Percentiles rank a stretch among this genome's conserved stretches.
phyloP scores from a whole-genome alignment of 1,284 basidiomycete species.

The Fistulinella cinereoalba region DNA sequence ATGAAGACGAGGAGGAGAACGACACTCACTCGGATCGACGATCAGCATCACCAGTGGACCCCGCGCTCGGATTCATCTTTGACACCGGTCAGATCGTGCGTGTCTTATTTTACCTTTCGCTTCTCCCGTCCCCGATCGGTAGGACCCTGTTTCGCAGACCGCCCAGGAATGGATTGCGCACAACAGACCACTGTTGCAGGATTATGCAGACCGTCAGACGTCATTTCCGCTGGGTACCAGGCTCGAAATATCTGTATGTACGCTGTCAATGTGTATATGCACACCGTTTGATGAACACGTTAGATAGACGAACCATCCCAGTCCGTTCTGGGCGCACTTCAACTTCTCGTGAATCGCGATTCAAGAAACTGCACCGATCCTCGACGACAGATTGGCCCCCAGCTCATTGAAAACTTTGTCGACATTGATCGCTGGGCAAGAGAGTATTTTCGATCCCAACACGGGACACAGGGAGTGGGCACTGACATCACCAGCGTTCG shows the following conservation, averaged over 20 bases:
- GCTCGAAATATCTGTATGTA: slow-evolving; percentile 25
- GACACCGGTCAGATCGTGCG: slow-evolving; percentile 6
- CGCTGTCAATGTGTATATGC: background rate
- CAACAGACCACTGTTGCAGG: slow-evolving; percentile 23
- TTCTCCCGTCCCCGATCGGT: background rate
- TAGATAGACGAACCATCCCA: slow-evolving; percentile 26
- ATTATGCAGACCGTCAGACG: slow-evolving; percentile 30
- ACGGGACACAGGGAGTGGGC: slow-evolving; percentile 13
- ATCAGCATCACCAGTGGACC: background rate
- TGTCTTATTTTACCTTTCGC: background rate
- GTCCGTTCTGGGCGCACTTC: slow-evolving; percentile 27
- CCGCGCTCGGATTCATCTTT: slow-evolving; percentile 6
- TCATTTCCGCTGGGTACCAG: slow-evolving; percentile 24
- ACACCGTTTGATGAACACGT: slow-evolving; percentile 4
- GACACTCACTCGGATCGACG: background rate
- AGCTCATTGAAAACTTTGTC: slow-evolving; percentile 33
- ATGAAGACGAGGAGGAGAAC: background rate
- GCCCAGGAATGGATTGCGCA: slow-evolving; percentile 22
- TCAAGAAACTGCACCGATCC: slow-evolving; percentile 4
- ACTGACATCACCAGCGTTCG: slow-evolving; percentile 23
- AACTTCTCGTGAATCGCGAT: slow-evolving; percentile 33
- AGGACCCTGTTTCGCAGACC: slow-evolving; percentile 7
- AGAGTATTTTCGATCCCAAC: slow-evolving; percentile 27
- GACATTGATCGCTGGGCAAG: slow-evolving; percentile 26
- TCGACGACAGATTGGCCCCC: slow-evolving; percentile 28